These are phyloP conservation scores for Naegleria gruberi DNA, from an alignment of 208 protist species.

Conservation along the genomic window DNA sequence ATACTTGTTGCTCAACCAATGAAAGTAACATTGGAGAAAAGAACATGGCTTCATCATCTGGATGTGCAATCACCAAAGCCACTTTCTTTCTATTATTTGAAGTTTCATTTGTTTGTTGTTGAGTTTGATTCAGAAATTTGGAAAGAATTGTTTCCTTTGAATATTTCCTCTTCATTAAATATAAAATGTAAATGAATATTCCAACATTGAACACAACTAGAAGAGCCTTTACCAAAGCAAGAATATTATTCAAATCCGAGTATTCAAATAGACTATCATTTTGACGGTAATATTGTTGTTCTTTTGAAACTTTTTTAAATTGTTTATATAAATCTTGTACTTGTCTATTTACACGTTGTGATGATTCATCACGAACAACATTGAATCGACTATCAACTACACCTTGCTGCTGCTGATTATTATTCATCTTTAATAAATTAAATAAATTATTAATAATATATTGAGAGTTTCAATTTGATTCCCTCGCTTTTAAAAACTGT, in stretches of 20 bases:
- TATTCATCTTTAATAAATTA: neutral
- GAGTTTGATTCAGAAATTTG: neutral
- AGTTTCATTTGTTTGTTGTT: neutral
- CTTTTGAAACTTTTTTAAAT: neutral
- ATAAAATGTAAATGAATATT: neutral
- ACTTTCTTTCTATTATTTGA: neutral
- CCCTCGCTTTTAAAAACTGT: neutral
- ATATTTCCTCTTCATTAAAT: neutral
- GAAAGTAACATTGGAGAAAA: neutral
- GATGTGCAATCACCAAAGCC: conserved; percentile 9
- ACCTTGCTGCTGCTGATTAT: too few relatives aligned
- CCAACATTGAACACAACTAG: neutral
- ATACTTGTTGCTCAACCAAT: neutral
- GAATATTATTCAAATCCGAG: neutral
- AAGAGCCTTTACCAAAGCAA: neutral
- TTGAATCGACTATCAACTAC: too few relatives aligned
- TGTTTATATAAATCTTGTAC: neutral
- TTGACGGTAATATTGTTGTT: neutral
- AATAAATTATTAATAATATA: neutral
- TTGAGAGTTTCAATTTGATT: neutral
- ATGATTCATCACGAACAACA: too few relatives aligned
- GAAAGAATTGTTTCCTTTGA: neutral
- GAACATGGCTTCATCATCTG: conserved; percentile 17
- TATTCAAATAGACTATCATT: neutral
- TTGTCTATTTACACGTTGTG: neutral